Evolutionary conservation across 2,329 filamentous ascomycete species (phyloP), one percentile per base, ranked within the genome.

Genomic region (Catunica adiposa): DNA sequence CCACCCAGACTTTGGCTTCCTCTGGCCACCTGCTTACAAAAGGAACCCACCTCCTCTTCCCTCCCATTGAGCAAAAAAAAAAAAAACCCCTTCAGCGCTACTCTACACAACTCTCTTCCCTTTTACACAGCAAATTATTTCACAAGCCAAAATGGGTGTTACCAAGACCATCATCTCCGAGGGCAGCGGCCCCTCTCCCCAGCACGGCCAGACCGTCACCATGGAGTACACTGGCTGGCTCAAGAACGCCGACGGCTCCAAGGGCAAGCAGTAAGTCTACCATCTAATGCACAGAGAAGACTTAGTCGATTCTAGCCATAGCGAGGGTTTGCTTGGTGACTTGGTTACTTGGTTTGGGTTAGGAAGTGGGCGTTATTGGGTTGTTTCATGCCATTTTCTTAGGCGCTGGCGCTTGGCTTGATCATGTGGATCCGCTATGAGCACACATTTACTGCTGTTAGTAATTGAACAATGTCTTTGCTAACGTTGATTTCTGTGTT

Each of bases 191-290:
- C 67, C 80, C 63, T 73, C 69, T 61, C 86, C 90, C 57, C 66
- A 70, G 61, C 64, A 66, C 15, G 84, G 86, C 61, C 81, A 96
- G 67, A 79, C 71, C 25, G 86, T 97, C 65, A 79, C 78, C 65
- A 94, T 97, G 66, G 80, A 92, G 71, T 97, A 97, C 77, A 92
- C 84, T 44, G 92, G 92, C 64, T 95, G 75, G 71, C 76, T 97
- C 61, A 85, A 84, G 70, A 83, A 94, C 65, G 65, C 72, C 22
- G 70, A 65, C 61, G 74, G 79, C 57, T 73, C 78, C 64, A 80
- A 85, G 76, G 89, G 89, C 64, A 70, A 68, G 25, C 66, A 88
- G 89, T 94, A 73, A 64, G 83, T 70, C 38, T 6, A 3, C n/a
- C 34, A 6, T 11, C 14, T 26, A 17, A 34, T 54, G 23, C 11